Conservation (phyloP, 1,139 yeast species). For the Sugiyamaella grinbergsii region DNA sequence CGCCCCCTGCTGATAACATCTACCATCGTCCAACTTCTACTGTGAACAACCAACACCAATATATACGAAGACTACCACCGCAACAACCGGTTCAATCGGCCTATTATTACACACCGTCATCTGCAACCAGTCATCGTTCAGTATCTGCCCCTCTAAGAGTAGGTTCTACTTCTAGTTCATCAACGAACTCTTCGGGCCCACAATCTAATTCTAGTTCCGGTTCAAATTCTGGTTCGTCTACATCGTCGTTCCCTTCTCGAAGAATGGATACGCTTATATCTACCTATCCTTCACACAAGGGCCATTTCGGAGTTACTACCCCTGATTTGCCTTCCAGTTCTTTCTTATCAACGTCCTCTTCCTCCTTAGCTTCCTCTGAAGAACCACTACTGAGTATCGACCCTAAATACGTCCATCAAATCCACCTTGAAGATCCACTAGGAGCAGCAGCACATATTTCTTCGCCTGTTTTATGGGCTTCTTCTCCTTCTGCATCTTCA, state of each 20-base stretch:
- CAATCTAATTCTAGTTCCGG: slow-evolving; percentile 8
- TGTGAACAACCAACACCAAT: slow-evolving; percentile 2
- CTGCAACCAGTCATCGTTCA: not conserved
- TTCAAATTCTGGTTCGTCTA: slow-evolving; percentile 11
- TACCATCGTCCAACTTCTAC: slow-evolving; percentile 14
- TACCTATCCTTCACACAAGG: slow-evolving; percentile 16
- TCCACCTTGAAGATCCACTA: slow-evolving; percentile 18
- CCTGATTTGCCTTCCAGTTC: slow-evolving; percentile 14
- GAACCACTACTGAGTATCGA: slow-evolving; percentile 20
- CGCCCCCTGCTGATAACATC: slow-evolving; percentile 15
- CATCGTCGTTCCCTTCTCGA: slow-evolving; percentile 6
- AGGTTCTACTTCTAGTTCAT: slow-evolving; percentile 10
- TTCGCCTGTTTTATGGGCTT: slow-evolving; percentile 18
- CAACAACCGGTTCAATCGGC: slow-evolving; percentile 6
- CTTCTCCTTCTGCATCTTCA: slow-evolving; percentile 18
- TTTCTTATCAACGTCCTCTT: slow-evolving; percentile 6
- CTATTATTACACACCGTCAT: slow-evolving; percentile 5
- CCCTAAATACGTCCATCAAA: slow-evolving; percentile 22
- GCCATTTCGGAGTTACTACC: slow-evolving; percentile 14
- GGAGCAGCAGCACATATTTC: slow-evolving; percentile 8
- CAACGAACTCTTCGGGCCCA: slow-evolving; percentile 4
- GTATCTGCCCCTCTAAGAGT: slow-evolving; percentile 16
- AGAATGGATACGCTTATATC: slow-evolving; percentile 23
- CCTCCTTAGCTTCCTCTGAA: slow-evolving; percentile 13
- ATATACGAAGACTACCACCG: slow-evolving; percentile 6